Percentiles rank a stretch among this genome's conserved stretches.
Conservation (phyloP, 2,329 filamentous ascomycete genomes). For the Shiraia sp. region DNA sequence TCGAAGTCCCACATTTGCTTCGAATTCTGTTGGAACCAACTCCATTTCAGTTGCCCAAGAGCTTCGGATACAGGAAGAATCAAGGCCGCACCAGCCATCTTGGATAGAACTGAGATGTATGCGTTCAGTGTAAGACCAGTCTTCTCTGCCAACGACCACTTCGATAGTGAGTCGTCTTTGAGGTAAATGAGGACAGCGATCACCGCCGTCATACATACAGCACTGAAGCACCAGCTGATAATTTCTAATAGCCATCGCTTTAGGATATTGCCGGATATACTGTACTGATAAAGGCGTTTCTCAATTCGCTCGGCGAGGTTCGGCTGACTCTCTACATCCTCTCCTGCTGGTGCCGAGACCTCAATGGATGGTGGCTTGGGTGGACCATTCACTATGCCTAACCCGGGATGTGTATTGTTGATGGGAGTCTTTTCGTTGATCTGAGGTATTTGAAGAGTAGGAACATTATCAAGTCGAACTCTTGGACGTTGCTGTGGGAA, state of each 20-base stretch:
- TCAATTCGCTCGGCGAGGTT: conserved; percentile 34
- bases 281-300: conserved; percentile 20
- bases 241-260: conserved; percentile 32
- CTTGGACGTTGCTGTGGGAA: conserved; percentile 17
- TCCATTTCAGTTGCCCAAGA: conserved; percentile 43
- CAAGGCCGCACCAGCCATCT: conserved; percentile 33
- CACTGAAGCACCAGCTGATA: conserved; percentile 31
- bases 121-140: conserved; percentile 29
- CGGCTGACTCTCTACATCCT: not conserved
- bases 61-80: conserved; percentile 34
- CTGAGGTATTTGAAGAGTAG: conserved; percentile 9
- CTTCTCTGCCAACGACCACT: conserved; percentile 16
- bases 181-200: conserved; percentile 16
- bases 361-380: conserved; percentile 14
- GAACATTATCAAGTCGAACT: conserved; percentile 10
- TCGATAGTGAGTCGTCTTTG: conserved; percentile 3
- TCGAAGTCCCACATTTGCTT: conserved; percentile 43
- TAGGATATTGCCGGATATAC: conserved; percentile 13
- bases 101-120: conserved; percentile 30
- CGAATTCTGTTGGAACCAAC: conserved; percentile 32
- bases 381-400: conserved; percentile 8
- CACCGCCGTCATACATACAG: conserved; percentile 25
- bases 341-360: conserved; percentile 8
- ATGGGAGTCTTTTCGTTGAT: conserved; percentile 15
- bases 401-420: not conserved